Base-by-base conservation (phyloP, 768 basidiomycete species). In the Suillus luteus region DNA sequence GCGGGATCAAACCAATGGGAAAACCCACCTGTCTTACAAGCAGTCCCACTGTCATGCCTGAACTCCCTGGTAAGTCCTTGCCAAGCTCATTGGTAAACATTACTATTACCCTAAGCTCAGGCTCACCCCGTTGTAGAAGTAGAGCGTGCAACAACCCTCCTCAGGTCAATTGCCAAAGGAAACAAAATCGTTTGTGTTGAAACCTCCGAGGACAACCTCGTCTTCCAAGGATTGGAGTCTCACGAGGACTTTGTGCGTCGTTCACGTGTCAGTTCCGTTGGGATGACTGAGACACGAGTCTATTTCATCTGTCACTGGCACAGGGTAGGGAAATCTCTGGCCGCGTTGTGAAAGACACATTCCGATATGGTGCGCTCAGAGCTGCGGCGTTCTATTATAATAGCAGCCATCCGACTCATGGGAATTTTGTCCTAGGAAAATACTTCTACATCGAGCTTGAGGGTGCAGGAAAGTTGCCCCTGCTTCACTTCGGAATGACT, bases 401-500 rank as follows among this genome's bases (percentile, higher is more conserved):
- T 44, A 8, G 9, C 11, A 35, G 31, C 22, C 44, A 17, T 58
- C 10, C 40, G 17, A 51, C 55, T 46, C 54, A 52, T 55, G 54
- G 55, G n/a, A 33, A 19, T 22, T 60, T 44, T 57, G 17, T 55
- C 61, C 10, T 31, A 86, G 86, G 88, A 60, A 86, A 90, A 72
- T 78, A 83, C n/a, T 87, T 89, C 64, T 93, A 88, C 68, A 72
- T 93, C 12, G 80, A 82, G 51, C 79, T 93, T 3, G 82, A 84
- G 37, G 89, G 89, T 8, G 64, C 76, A 15, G 90, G 89, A 0
- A 80, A 79, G 69, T 72, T 84, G 66, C 91, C 91, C 4, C 87
- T 92, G 3, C 75, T 92, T 55, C 91, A 93, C 71, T 91, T 93
- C 67, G 92, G 91, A 2, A 93, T 93, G 92, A 92, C 91, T 1